Evolutionary conservation across 805 yeast species (phyloP).

Genomic region (Suhomyces faveliae): DNA sequence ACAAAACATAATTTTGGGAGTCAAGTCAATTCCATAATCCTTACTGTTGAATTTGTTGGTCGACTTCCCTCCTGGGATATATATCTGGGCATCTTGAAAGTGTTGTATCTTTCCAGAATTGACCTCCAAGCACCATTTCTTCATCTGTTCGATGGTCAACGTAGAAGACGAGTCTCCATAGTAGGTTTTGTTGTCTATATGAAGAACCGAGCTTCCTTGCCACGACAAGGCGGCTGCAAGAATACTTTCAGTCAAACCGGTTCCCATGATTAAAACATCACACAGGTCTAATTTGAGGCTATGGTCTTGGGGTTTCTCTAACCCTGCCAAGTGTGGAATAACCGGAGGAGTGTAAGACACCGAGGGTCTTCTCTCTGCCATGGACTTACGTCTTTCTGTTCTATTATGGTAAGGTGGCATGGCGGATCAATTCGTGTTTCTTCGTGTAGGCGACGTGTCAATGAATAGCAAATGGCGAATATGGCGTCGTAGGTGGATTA

Average conservation of each 20-base stretch:
- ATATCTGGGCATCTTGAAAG: conserved; percentile 71
- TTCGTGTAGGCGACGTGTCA: background rate
- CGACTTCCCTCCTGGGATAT: conserved; percentile 63
- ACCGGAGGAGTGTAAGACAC: conserved; percentile 42
- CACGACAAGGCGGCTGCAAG: conserved; percentile 93
- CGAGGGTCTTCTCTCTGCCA: conserved; percentile 68
- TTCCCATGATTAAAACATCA: conserved; percentile 89
- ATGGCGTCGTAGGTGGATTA: too few relatives aligned
- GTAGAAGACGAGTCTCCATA: conserved; percentile 91
- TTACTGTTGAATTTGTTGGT: conserved; percentile 53
- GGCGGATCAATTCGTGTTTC: background rate
- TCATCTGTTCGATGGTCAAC: conserved; percentile 79
- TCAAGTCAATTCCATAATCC: conserved; percentile 83
- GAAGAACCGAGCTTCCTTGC: conserved; percentile 96
- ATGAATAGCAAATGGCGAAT: background rate
- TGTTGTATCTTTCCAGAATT: conserved; percentile 46
- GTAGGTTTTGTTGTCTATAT: conserved; percentile 77
- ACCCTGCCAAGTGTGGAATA: conserved; percentile 73
- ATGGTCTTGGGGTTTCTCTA: conserved; percentile 68
- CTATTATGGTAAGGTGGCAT: conserved; percentile 7
- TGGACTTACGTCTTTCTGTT: conserved; percentile 54
- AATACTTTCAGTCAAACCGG: conserved; percentile 85
- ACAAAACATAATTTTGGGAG: conserved; percentile 87
- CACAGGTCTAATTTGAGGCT: conserved; percentile 63
- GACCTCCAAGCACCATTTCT: conserved; percentile 76